Evolutionary conservation across 1,284 basidiomycete species (phyloP).

Genomic region (Trichosporon sp.): DNA sequence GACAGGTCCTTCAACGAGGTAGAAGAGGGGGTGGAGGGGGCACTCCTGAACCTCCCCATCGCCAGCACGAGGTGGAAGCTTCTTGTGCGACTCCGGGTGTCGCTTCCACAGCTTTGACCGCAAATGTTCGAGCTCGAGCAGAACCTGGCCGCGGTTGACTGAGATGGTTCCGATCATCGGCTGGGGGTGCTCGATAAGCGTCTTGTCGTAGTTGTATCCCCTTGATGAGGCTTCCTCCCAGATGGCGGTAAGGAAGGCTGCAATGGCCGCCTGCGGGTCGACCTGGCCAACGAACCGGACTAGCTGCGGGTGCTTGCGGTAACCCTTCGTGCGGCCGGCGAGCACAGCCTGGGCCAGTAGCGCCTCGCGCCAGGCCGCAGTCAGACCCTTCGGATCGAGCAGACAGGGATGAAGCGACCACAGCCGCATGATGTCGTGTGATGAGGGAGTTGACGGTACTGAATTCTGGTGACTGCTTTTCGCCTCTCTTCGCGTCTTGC

Average conservation of each 20-base stretch:
- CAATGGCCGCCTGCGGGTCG: conserved; percentile 23
- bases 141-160: conserved; percentile 16
- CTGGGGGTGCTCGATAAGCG: conserved; percentile 10
- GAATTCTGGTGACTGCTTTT: conserved; percentile 8
- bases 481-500: background rate
- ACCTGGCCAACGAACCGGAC: conserved; percentile 13
- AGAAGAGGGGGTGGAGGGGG: background rate
- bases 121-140: conserved; percentile 22
- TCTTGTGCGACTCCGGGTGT: conserved; percentile 7
- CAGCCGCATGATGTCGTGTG: conserved; percentile 19
- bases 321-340: conserved; percentile 22
- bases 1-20: conserved; percentile 19
- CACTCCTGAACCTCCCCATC: background rate
- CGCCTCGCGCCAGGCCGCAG: conserved; percentile 24
- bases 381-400: conserved; percentile 21
- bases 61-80: background rate
- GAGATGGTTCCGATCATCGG: background rate
- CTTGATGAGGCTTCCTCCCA: conserved; percentile 17
- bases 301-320: conserved; percentile 23
- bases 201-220: conserved; percentile 20
- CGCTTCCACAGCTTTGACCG: conserved; percentile 18
- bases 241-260: conserved; percentile 19
- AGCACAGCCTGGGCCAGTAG: conserved; percentile 25
- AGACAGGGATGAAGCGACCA: conserved; percentile 25
- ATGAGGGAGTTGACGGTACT: background rate